A percentile compares a stretch with the other conserved stretches of the same genome.
Evolutionary conservation across 108 stramenopile genomes (phyloP).

Genomic region (Fragilaria crotonensis): DNA sequence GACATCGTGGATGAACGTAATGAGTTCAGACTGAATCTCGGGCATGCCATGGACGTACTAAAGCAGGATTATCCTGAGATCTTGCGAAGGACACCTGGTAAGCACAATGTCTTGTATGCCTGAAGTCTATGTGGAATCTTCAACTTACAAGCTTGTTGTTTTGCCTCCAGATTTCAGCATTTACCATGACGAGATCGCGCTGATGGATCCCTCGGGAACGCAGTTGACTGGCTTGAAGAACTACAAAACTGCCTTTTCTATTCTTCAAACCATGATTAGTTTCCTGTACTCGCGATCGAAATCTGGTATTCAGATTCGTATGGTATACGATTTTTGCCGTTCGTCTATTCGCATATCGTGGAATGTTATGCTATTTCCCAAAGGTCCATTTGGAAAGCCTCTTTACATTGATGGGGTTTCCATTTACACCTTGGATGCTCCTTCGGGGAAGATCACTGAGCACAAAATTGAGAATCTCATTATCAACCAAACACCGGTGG

Average conservation of each 20-base stretch:
- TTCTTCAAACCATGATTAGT: constrained; percentile 43
- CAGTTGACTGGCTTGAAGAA: constrained; percentile 53
- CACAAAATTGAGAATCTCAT: constrained; percentile 68
- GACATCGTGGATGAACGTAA: constrained; percentile 63
- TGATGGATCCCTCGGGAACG: constrained; percentile 55
- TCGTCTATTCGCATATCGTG: constrained; percentile 68
- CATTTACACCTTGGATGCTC: constrained; percentile 54
- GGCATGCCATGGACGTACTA: constrained; percentile 70
- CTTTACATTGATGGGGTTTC: constrained; percentile 72
- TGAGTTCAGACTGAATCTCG: constrained; percentile 64
- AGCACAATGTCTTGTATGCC: constrained; percentile 21
- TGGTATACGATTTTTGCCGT: constrained; percentile 76
- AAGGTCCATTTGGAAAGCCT: constrained; percentile 40
- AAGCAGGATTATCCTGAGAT: constrained; percentile 68
- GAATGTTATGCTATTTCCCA: constrained; percentile 62
- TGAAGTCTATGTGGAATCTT: too few relatives aligned
- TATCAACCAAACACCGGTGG: constrained; percentile 56
- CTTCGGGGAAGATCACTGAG: constrained; percentile 59
- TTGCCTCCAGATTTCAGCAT: constrained; percentile 68
- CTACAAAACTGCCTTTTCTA: constrained; percentile 49
- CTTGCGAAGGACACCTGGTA: constrained; percentile 54
- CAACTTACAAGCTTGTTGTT: not conserved
- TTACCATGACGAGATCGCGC: constrained; percentile 52
- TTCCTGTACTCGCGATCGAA: constrained; percentile 49
- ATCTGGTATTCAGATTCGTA: constrained; percentile 53